Conservation (phyloP, 202 grass and related monocot species). For the Setaria viridis region DNA sequence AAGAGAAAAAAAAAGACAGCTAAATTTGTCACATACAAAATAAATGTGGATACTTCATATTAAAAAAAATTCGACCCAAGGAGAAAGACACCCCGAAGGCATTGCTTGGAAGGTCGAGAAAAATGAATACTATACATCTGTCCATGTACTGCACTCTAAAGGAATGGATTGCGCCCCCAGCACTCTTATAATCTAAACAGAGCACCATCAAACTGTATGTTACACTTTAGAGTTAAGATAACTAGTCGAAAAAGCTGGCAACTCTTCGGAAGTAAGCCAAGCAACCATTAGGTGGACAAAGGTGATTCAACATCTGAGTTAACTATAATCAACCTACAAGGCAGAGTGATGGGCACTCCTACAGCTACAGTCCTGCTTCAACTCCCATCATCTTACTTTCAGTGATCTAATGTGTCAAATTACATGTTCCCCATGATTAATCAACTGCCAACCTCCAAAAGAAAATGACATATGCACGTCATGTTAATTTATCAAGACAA, state of each 20-base stretch:
- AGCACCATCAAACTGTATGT: not conserved
- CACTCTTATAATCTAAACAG: not conserved
- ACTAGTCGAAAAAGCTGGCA: not conserved
- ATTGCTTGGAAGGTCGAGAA: not conserved
- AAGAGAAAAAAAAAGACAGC: not conserved
- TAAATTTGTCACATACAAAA: conserved; percentile 16
- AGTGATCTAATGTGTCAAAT: not conserved
- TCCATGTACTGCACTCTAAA: not conserved
- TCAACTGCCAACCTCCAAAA: not conserved
- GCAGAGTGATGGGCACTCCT: not conserved
- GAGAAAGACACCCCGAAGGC: not conserved
- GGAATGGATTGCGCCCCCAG: not conserved
- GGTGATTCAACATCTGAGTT: conserved; percentile 3
- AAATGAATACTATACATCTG: not conserved
- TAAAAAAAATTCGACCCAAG: not conserved
- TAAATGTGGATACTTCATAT: not conserved
- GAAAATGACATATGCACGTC: conserved; percentile 5
- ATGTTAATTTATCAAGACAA: conserved; percentile 16
- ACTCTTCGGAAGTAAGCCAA: not conserved
- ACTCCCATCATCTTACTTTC: not conserved
- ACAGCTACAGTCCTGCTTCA: not conserved
- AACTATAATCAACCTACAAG: conserved; percentile 15
- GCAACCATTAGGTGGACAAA: conserved; percentile 6
- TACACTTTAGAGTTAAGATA: not conserved
- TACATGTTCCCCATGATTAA: not conserved